Percentiles rank a stretch among this genome's conserved stretches.
These are phyloP conservation scores for Mycena chlorophos DNA, from an alignment of 768 basidiomycete species.

Conservation along the genomic window DNA sequence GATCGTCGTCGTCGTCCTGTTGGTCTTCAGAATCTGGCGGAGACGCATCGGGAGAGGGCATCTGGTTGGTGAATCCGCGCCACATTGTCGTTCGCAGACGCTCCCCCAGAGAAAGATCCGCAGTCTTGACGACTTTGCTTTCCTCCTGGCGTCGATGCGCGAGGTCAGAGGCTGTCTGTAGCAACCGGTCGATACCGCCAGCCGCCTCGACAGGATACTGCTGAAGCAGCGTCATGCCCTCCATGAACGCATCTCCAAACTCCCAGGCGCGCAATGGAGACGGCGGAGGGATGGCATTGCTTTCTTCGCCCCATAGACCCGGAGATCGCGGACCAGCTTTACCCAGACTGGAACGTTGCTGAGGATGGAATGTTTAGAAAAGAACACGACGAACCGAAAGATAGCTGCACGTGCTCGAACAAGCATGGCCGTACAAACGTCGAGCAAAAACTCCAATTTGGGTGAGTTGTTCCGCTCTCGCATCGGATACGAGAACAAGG, in stretches of 20 bases:
- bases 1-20: slow-evolving; percentile 33
- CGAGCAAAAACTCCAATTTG: slow-evolving; percentile 69
- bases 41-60: slow-evolving; percentile 38
- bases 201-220: slow-evolving; percentile 62
- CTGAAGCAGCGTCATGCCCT: slow-evolving; percentile 65
- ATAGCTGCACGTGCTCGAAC: slow-evolving; percentile 55
- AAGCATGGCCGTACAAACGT: slow-evolving; percentile 71
- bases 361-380: not conserved
- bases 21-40: slow-evolving; percentile 36
- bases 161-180: slow-evolving; percentile 70
- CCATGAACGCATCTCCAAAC: slow-evolving; percentile 63
- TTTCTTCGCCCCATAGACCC: slow-evolving; percentile 57
- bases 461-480: slow-evolving; percentile 55
- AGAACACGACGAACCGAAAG: slow-evolving; percentile 45
- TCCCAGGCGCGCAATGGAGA: slow-evolving; percentile 51
- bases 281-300: slow-evolving; percentile 34
- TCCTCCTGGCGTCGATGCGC: slow-evolving; percentile 49
- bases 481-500: slow-evolving; percentile 60
- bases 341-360: slow-evolving; percentile 46
- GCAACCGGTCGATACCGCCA: slow-evolving; percentile 69
- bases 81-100: slow-evolving; percentile 63
- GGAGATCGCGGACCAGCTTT: slow-evolving; percentile 43
- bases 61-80: slow-evolving; percentile 64
- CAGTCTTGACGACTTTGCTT: slow-evolving; percentile 30
- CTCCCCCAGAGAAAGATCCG: slow-evolving; percentile 49